Percentiles rank a stretch among this genome's conserved stretches.
phyloP scores from a whole-genome alignment of 78 protist species.

The Chrysochromulina parva region DNA sequence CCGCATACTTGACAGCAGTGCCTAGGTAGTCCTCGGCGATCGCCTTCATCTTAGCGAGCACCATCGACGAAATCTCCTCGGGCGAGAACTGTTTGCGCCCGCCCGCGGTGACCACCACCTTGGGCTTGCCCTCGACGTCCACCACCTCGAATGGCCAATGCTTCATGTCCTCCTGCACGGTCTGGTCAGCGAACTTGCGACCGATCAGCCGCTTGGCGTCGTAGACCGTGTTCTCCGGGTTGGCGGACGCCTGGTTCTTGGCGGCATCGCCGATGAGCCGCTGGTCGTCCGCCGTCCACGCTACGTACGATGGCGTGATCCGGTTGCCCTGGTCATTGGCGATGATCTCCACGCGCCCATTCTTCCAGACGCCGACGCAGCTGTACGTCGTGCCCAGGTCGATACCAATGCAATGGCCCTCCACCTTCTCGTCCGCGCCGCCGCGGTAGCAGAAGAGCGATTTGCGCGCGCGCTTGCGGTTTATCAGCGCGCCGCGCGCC shows the following conservation, averaged over 20 bases:
- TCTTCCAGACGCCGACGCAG: slow-evolving; percentile 89
- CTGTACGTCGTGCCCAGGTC: slow-evolving; percentile 86
- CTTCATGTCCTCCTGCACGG: slow-evolving; percentile 85
- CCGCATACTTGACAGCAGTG: slow-evolving; percentile 58
- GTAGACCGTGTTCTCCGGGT: slow-evolving; percentile 70
- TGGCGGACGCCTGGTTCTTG: slow-evolving; percentile 71
- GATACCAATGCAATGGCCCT: slow-evolving; percentile 57
- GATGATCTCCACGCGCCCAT: slow-evolving; percentile 84
- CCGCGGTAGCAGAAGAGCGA: not conserved
- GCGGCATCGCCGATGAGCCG: slow-evolving; percentile 96
- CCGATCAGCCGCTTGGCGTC: slow-evolving; percentile 77
- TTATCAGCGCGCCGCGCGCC: too few species aligned
- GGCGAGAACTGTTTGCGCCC: slow-evolving; percentile 84
- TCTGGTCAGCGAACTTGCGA: slow-evolving; percentile 66
- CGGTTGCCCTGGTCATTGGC: slow-evolving; percentile 92
- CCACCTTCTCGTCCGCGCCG: not conserved
- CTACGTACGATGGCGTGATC: slow-evolving; percentile 96
- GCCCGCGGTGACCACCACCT: slow-evolving; percentile 75
- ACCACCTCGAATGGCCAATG: slow-evolving; percentile 93
- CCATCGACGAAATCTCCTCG: slow-evolving; percentile 72
- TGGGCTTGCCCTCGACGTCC: slow-evolving; percentile 83
- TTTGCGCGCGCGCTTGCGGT: too few species aligned
- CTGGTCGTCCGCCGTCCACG: slow-evolving; percentile 92
- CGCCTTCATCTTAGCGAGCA: slow-evolving; percentile 76
- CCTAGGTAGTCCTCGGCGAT: slow-evolving; percentile 83